Evolutionary conservation across 2,329 filamentous ascomycete species (phyloP).

Genomic region (Diplodia mutila): DNA sequence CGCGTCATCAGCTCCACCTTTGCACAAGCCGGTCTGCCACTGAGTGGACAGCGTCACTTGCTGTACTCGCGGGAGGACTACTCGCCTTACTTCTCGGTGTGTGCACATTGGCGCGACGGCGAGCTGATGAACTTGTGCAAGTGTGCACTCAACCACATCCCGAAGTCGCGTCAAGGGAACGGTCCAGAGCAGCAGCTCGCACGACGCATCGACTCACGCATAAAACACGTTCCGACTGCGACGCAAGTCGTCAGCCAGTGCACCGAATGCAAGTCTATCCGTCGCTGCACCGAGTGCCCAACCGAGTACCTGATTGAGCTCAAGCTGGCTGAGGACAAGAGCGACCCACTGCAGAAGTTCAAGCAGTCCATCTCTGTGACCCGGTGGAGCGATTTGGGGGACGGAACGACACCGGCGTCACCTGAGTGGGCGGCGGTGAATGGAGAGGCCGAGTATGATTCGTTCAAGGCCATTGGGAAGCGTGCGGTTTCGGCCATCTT

Average conservation of each 20-base stretch:
- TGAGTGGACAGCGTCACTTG: constrained; percentile 57
- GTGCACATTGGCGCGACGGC: constrained; percentile 65
- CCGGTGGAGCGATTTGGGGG: constrained; percentile 64
- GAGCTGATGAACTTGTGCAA: constrained; percentile 64
- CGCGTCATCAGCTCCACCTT: constrained; percentile 61
- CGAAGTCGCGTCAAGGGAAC: constrained; percentile 38
- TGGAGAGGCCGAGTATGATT: constrained; percentile 56
- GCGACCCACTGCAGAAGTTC: constrained; percentile 52
- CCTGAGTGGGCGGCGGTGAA: constrained; percentile 62
- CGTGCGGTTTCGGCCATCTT: constrained; percentile 63
- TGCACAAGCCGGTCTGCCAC: constrained; percentile 56
- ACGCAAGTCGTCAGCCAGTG: constrained; percentile 55
- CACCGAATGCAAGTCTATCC: constrained; percentile 60
- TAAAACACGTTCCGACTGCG: constrained; percentile 18
- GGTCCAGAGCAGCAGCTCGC: constrained; percentile 47
- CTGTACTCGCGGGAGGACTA: constrained; percentile 62
- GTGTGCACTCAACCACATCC: constrained; percentile 63
- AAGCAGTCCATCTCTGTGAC: constrained; percentile 65
- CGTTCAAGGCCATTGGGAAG: constrained; percentile 57
- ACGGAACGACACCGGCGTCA: constrained; percentile 55
- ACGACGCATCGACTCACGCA: constrained; percentile 41
- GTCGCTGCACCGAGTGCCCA: constrained; percentile 64
- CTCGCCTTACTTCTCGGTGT: constrained; percentile 65
- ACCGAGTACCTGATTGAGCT: constrained; percentile 66
- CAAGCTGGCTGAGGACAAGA: constrained; percentile 61